A percentile compares a stretch with the other conserved stretches of the same genome.
These are phyloP conservation scores for Fistulinella staudtii DNA, from an alignment of 1,284 basidiomycete species.

Conservation along the genomic window DNA sequence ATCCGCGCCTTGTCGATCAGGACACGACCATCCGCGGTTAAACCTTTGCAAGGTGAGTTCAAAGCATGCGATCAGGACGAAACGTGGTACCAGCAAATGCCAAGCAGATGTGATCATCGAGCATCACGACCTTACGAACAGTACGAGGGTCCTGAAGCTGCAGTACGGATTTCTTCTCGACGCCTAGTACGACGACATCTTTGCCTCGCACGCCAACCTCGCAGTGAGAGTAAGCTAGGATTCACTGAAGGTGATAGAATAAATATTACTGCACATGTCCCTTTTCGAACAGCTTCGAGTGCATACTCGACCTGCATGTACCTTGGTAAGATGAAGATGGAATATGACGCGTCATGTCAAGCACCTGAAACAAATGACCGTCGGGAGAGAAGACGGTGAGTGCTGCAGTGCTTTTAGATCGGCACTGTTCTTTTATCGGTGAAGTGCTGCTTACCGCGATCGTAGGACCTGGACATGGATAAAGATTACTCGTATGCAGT, in stretches of 20 bases:
- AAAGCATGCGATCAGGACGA: conserved; percentile 2
- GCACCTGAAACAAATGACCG: conserved; percentile 88
- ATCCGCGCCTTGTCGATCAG: conserved; percentile 97
- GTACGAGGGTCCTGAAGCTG: conserved; percentile 98
- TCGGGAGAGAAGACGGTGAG: conserved; percentile 95
- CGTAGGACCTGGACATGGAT: conserved; percentile 34
- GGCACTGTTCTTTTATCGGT: background rate
- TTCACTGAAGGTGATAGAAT: background rate
- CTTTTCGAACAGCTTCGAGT: conserved; percentile 92
- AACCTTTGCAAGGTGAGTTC: conserved; percentile 49
- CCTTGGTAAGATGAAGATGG: conserved; percentile 17
- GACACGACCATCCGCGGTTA: conserved; percentile 97
- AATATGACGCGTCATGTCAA: conserved; percentile 24
- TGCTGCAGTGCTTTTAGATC: conserved; percentile 46
- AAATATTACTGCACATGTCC: conserved; percentile 86
- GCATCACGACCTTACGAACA: conserved; percentile 96
- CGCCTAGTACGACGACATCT: conserved; percentile 93
- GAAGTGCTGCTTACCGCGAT: conserved; percentile 30
- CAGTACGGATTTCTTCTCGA: conserved; percentile 97
- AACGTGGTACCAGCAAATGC: conserved; percentile 87
- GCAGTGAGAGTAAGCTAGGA: conserved; percentile 8
- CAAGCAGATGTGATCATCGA: conserved; percentile 96
- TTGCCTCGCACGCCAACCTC: conserved; percentile 95
- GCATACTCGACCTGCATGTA: conserved; percentile 91
- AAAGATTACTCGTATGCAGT: conserved; percentile 1